Conservation (phyloP, 768 basidiomycete genomes). For the Leccinum obscurum region DNA sequence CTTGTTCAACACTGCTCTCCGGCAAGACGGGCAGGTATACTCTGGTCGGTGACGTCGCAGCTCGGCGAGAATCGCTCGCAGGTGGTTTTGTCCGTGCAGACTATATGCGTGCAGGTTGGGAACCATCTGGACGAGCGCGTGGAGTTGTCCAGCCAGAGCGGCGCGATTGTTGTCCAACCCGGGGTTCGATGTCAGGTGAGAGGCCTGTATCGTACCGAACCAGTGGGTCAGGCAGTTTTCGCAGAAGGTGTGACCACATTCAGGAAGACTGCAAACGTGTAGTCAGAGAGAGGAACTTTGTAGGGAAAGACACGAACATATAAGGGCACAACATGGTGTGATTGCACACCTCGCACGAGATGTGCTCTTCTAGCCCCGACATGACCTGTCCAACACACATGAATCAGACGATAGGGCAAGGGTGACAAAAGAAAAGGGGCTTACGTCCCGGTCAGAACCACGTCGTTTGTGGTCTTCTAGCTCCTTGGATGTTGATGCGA, state of each 20-base stretch:
- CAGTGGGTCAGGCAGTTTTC: constrained; percentile 45
- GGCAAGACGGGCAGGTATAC: constrained; percentile 71
- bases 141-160: constrained; percentile 20
- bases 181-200: constrained; percentile 51
- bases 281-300: constrained; percentile 5
- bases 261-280: constrained; percentile 45
- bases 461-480: constrained; percentile 24
- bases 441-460: constrained; percentile 10
- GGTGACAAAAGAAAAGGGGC: neutral
- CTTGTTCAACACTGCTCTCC: constrained; percentile 45
- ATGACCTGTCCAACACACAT: constrained; percentile 34
- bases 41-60: constrained; percentile 41
- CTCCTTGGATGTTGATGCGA: constrained; percentile 16
- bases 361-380: constrained; percentile 50
- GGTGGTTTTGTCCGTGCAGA: constrained; percentile 16
- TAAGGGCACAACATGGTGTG: constrained; percentile 66
- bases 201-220: constrained; percentile 48
- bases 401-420: neutral
- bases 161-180: constrained; percentile 38
- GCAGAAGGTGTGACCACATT: constrained; percentile 71
- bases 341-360: constrained; percentile 67
- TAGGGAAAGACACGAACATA: constrained; percentile 43
- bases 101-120: constrained; percentile 23
- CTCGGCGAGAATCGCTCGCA: constrained; percentile 21
- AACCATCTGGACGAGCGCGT: constrained; percentile 19